A percentile compares a stretch with the other conserved stretches of the same genome.
phyloP scores from a whole-genome alignment of 768 basidiomycete genomes.

The Guyanaporus albipodus region DNA sequence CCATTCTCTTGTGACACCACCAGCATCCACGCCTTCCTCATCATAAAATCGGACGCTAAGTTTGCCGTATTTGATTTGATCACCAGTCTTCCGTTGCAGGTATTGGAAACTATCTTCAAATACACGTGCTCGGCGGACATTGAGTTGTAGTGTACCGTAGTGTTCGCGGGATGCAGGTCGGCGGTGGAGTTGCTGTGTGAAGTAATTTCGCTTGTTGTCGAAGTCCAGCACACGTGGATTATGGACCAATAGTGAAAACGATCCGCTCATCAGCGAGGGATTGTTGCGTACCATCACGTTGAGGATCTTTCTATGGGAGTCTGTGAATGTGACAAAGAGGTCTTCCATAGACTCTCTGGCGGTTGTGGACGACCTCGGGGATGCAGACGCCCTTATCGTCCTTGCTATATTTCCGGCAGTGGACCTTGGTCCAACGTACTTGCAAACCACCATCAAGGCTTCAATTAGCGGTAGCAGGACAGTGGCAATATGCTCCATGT shows the following conservation, averaged over 20 bases:
- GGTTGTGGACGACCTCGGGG: slow-evolving; percentile 65
- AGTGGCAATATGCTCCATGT: slow-evolving; percentile 85
- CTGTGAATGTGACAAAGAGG: slow-evolving; percentile 90
- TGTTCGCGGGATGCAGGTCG: slow-evolving; percentile 78
- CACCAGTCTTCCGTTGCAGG: slow-evolving; percentile 84
- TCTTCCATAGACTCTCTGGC: slow-evolving; percentile 82
- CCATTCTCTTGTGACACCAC: slow-evolving; percentile 97
- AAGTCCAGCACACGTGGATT: slow-evolving; percentile 97
- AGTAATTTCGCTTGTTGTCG: slow-evolving; percentile 98
- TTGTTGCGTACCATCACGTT: slow-evolving; percentile 99
- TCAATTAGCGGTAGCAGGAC: slow-evolving; percentile 94
- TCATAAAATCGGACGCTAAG: slow-evolving; percentile 94
- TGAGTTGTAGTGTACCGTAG: slow-evolving; percentile 78
- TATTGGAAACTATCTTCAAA: slow-evolving; percentile 98
- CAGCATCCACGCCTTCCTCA: slow-evolving; percentile 98
- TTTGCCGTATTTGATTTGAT: slow-evolving; percentile 97
- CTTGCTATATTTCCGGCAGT: slow-evolving; percentile 43
- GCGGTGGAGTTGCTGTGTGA: slow-evolving; percentile 86
- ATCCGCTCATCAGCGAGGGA: slow-evolving; percentile 95
- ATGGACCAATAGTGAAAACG: slow-evolving; percentile 92
- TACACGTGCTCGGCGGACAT: slow-evolving; percentile 84
- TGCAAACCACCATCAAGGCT: slow-evolving; percentile 97
- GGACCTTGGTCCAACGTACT: slow-evolving; percentile 76
- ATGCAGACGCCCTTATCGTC: slow-evolving; percentile 57
- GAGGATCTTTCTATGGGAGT: slow-evolving; percentile 86